These are phyloP conservation scores for Leucoagaricus sp. DNA, from an alignment of 1,284 basidiomycete genomes.

Conservation along the genomic window DNA sequence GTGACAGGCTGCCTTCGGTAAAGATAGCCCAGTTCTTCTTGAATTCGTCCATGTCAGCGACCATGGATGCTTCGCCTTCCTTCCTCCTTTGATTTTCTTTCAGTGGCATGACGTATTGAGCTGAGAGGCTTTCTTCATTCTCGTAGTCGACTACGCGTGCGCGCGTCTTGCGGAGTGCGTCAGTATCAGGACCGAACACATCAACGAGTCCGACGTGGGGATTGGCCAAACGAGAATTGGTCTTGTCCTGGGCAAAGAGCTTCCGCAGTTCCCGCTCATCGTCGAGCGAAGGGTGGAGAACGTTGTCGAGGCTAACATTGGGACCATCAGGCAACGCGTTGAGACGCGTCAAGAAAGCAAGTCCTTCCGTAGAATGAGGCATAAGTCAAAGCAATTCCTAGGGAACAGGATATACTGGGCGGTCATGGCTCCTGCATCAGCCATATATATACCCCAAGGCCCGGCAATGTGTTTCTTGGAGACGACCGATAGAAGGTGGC, in stretches of 20 bases:
- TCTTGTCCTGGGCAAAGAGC: slow-evolving; percentile 53
- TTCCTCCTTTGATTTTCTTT: slow-evolving; percentile 36
- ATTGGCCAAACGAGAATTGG: slow-evolving; percentile 42
- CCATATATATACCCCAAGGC: not conserved
- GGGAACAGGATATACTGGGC: not conserved
- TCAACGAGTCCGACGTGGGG: slow-evolving; percentile 58
- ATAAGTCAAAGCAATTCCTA: not conserved
- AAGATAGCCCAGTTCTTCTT: slow-evolving; percentile 61
- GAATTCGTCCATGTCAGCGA: slow-evolving; percentile 51
- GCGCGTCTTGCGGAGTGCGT: slow-evolving; percentile 45
- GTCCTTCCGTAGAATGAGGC: slow-evolving; percentile 24
- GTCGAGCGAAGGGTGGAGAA: slow-evolving; percentile 50
- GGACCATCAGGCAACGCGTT: slow-evolving; percentile 25
- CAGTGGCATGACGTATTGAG: slow-evolving; percentile 49
- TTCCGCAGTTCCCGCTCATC: slow-evolving; percentile 54
- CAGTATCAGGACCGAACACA: slow-evolving; percentile 45
- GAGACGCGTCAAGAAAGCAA: slow-evolving; percentile 29
- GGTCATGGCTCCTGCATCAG: not conserved
- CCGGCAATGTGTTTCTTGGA: too few species aligned
- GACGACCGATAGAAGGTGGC: too few species aligned
- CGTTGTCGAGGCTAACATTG: slow-evolving; percentile 42
- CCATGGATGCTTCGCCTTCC: slow-evolving; percentile 47
- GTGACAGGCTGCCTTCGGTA: slow-evolving; percentile 57
- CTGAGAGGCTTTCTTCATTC: slow-evolving; percentile 40
- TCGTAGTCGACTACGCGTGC: slow-evolving; percentile 41